These are phyloP conservation scores for Malassezia furfur DNA, from an alignment of 1,284 basidiomycete species.

Conservation along the genomic window DNA sequence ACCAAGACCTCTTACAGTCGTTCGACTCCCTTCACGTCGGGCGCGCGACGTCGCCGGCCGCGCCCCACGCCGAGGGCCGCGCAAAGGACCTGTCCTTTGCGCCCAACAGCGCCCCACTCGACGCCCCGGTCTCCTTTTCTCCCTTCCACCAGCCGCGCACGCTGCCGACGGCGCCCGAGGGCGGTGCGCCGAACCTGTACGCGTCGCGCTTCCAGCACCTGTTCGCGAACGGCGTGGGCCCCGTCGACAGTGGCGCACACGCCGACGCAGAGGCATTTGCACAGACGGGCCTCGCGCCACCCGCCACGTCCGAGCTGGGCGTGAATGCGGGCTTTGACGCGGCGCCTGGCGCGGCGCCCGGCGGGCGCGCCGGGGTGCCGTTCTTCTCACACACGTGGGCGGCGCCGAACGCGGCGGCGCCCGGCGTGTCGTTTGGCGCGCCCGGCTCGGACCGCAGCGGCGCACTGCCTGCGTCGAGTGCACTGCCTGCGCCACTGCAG, in stretches of 20 bases:
- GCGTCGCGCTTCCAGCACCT: conserved; percentile 10
- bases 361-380: not conserved
- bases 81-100: not conserved
- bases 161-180: not conserved
- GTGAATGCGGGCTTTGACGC: no score
- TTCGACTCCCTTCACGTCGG: conserved; percentile 8
- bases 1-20: conserved; percentile 9
- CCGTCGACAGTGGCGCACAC: not conserved
- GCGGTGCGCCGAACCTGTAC: not conserved
- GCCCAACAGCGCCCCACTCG: not conserved
- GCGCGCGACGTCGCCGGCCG: not conserved
- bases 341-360: not conserved
- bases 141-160: not conserved
- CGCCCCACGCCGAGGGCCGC: no score
- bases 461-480: not conserved
- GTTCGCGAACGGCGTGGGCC: not conserved
- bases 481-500: not conserved
- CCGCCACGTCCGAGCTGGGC: no score
- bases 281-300: not conserved
- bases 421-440: not conserved
- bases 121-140: not conserved
- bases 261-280: not conserved
- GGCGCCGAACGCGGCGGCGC: not conserved
- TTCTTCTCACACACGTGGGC: conserved; percentile 1
- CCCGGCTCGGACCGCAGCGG: not conserved